Percentiles rank a stretch among this genome's conserved stretches.
Evolutionary conservation across 2,329 filamentous ascomycete species (phyloP).

Genomic region (Dactylellina parvicollis): DNA sequence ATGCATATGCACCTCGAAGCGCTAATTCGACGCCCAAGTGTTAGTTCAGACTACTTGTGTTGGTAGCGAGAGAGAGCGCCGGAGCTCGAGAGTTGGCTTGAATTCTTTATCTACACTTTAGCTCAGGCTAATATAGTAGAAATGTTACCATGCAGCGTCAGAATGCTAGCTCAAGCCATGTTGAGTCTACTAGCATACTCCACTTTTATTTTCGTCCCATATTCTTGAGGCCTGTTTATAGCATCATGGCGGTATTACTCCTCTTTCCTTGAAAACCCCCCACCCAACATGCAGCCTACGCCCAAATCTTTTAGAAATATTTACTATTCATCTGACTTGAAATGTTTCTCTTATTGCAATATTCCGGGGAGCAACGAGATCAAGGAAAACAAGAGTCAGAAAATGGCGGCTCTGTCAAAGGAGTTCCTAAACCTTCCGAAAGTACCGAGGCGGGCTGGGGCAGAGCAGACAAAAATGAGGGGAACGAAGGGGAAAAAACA

Average conservation of each 20-base stretch:
- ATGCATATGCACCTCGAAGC: conserved; percentile 44
- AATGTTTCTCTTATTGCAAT: neutral
- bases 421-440: conserved; percentile 46
- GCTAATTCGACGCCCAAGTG: conserved; percentile 28
- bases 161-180: conserved; percentile 6
- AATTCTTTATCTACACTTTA: neutral
- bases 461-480: neutral
- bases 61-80: conserved; percentile 52
- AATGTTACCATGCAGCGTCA: neutral
- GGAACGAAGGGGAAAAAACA: neutral
- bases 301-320: conserved; percentile 10
- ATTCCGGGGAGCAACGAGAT: neutral
- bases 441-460: conserved; percentile 13
- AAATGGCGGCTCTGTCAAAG: neutral
- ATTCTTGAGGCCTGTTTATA: neutral
- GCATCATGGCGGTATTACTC: neutral
- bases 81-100: conserved; percentile 35
- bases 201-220: conserved; percentile 16
- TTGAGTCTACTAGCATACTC: neutral
- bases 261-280: neutral
- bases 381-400: neutral
- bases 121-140: neutral
- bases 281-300: neutral
- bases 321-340: conserved; percentile 9
- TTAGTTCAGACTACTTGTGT: conserved; percentile 17